Evolutionary conservation across 2,329 filamentous ascomycete genomes (phyloP).

Genomic region (Pezicula carpinea): DNA sequence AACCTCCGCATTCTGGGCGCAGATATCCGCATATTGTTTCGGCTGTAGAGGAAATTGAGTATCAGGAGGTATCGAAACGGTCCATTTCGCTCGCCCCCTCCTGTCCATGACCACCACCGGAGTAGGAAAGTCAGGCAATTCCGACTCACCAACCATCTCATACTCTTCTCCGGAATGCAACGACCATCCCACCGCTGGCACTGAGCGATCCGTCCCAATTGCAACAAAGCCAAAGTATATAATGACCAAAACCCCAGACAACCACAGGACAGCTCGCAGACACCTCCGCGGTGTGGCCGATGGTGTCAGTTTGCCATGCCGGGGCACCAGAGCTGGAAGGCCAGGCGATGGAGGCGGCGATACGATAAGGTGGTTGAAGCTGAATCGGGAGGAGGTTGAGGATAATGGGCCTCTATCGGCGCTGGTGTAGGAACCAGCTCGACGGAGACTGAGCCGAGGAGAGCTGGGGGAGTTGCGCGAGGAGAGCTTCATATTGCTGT

Average conservation of each 20-base stretch:
- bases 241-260: slow-evolving; percentile 44
- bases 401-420: slow-evolving; percentile 50
- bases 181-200: slow-evolving; percentile 35
- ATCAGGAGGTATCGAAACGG: slow-evolving; percentile 68
- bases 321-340: slow-evolving; percentile 62
- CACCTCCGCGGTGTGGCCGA: slow-evolving; percentile 28
- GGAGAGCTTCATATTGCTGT: slow-evolving; percentile 32
- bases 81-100: slow-evolving; percentile 67
- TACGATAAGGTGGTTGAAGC: slow-evolving; percentile 63
- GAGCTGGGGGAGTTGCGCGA: slow-evolving; percentile 25
- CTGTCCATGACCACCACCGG: slow-evolving; percentile 66
- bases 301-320: slow-evolving; percentile 56
- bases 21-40: slow-evolving; percentile 65
- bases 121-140: slow-evolving; percentile 66
- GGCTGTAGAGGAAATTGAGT: slow-evolving; percentile 62
- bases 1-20: slow-evolving; percentile 61
- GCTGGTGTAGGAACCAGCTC: slow-evolving; percentile 52
- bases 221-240: slow-evolving; percentile 42
- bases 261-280: slow-evolving; percentile 40
- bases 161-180: slow-evolving; percentile 43
- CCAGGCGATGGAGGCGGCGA: slow-evolving; percentile 67
- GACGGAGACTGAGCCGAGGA: slow-evolving; percentile 54
- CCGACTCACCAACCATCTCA: slow-evolving; percentile 62
- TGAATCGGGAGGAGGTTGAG: slow-evolving; percentile 58
- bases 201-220: slow-evolving; percentile 27